Percentiles rank a stretch among this genome's conserved stretches.
These are phyloP conservation scores for Saccharomycodes ludwigii DNA, from an alignment of 805 yeast genomes.

Conservation along the genomic window DNA sequence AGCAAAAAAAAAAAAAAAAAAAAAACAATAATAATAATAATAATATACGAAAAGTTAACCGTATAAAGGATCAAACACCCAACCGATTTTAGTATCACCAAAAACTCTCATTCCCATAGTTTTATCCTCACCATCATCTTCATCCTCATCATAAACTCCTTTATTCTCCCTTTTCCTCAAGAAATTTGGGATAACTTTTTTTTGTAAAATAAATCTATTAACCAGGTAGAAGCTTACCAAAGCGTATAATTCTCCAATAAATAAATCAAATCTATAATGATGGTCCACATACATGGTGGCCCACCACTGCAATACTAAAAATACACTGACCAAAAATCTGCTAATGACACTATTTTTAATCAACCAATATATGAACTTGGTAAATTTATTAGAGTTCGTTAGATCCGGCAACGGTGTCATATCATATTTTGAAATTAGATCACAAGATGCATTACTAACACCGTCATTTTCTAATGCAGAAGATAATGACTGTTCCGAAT, in stretches of 20 bases:
- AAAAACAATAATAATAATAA: too few relatives aligned
- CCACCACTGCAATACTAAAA: conserved; percentile 58
- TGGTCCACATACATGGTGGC: conserved; percentile 63
- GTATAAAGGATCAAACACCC: conserved; percentile 42
- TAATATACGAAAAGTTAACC: too few relatives aligned
- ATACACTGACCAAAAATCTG: conserved; percentile 27
- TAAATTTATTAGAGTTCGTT: too few relatives aligned
- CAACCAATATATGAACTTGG: too few relatives aligned
- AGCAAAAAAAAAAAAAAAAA: too few relatives aligned
- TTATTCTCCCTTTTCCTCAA: conserved; percentile 5
- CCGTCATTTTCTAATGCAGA: too few relatives aligned
- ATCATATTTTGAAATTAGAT: too few relatives aligned
- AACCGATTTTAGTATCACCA: conserved; percentile 32
- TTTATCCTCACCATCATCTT: conserved; percentile 27
- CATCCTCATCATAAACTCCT: conserved; percentile 13
- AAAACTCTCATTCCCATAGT: conserved; percentile 62
- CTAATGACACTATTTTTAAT: too few relatives aligned
- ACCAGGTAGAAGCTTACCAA: conserved; percentile 30
- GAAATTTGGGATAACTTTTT: conserved; percentile 15
- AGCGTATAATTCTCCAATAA: conserved; percentile 44
- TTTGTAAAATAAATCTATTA: conserved; percentile 26
- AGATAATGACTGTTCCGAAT: too few relatives aligned
- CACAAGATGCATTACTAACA: too few relatives aligned
- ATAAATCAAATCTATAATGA: conserved; percentile 54
- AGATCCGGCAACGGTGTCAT: too few relatives aligned